Evolutionary conservation across 2,329 filamentous ascomycete species (phyloP).

Genomic region (Diaporthe sp.): DNA sequence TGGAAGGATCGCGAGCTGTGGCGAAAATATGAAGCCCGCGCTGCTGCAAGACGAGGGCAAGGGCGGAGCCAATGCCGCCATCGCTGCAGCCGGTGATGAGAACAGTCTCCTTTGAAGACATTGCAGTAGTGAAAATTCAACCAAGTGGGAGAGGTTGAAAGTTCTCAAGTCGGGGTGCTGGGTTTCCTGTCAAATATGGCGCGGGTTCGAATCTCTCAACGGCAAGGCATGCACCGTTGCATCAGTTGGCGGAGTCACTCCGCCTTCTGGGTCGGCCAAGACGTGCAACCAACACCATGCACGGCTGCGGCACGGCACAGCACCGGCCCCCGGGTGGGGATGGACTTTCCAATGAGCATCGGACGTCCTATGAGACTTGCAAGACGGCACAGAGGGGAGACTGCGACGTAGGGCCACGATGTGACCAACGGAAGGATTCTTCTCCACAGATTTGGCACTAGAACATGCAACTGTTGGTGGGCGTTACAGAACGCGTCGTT

Average conservation of each 20-base stretch:
- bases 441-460: too few relatives aligned
- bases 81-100: conserved; percentile 45
- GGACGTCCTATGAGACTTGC: not conserved
- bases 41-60: conserved; percentile 40
- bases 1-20: conserved; percentile 41
- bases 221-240: not conserved
- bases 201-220: not conserved
- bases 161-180: not conserved
- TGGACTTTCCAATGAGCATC: not conserved
- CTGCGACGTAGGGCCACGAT: too few relatives aligned
- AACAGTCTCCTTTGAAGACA: conserved; percentile 40
- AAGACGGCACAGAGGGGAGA: not conserved
- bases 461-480: too few relatives aligned
- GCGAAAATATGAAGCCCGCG: conserved; percentile 42
- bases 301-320: too few relatives aligned
- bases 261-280: not conserved
- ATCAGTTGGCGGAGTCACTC: not conserved
- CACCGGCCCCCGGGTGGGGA: not conserved
- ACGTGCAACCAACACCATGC: not conserved
- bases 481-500: too few relatives aligned
- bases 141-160: not conserved
- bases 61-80: conserved; percentile 42
- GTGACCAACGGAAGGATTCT: too few relatives aligned
- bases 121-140: not conserved
- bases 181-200: not conserved